phyloP scores from a whole-genome alignment of 2,329 filamentous ascomycete genomes.

The Botrytis paeoniae region DNA sequence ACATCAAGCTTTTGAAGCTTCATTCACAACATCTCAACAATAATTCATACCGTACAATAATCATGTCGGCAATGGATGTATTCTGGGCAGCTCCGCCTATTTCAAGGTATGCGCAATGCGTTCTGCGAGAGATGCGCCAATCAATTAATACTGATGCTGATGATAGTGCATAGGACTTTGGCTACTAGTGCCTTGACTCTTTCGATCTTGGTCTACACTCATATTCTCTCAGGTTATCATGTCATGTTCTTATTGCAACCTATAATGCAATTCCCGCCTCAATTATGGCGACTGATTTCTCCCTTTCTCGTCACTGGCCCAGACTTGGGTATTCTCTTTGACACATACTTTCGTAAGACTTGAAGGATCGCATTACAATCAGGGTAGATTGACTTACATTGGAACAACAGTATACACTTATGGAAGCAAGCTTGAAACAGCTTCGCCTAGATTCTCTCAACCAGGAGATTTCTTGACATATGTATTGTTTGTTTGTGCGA shows the following conservation, averaged over 20 bases:
- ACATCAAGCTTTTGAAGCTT: constrained; percentile 25
- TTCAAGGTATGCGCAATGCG: constrained; percentile 52
- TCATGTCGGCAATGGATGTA: constrained; percentile 50
- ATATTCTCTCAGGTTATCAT: constrained; percentile 47
- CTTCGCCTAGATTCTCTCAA: constrained; percentile 57
- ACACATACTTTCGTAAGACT: constrained; percentile 63
- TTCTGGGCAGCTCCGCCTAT: constrained; percentile 67
- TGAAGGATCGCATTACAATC: constrained; percentile 23
- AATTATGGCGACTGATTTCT: constrained; percentile 41
- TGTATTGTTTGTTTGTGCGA: constrained; percentile 57
- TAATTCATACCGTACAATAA: constrained; percentile 19
- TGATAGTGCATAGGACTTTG: constrained; percentile 54
- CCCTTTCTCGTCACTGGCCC: constrained; percentile 40
- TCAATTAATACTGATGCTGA: constrained; percentile 45
- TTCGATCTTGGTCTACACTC: constrained; percentile 56
- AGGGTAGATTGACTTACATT: constrained; percentile 22
- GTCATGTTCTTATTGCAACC: constrained; percentile 50
- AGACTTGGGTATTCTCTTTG: constrained; percentile 53
- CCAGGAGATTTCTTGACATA: constrained; percentile 68
- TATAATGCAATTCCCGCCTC: constrained; percentile 49
- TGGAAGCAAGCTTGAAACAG: constrained; percentile 59
- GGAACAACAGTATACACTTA: constrained; percentile 59
- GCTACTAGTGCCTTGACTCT: constrained; percentile 57
- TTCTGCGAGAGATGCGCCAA: constrained; percentile 19
- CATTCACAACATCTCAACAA: constrained; percentile 19